Percentiles rank a stretch among this genome's conserved stretches.
Conservation (phyloP, 2,329 filamentous ascomycete genomes). For the Cladophialophora exuberans region DNA sequence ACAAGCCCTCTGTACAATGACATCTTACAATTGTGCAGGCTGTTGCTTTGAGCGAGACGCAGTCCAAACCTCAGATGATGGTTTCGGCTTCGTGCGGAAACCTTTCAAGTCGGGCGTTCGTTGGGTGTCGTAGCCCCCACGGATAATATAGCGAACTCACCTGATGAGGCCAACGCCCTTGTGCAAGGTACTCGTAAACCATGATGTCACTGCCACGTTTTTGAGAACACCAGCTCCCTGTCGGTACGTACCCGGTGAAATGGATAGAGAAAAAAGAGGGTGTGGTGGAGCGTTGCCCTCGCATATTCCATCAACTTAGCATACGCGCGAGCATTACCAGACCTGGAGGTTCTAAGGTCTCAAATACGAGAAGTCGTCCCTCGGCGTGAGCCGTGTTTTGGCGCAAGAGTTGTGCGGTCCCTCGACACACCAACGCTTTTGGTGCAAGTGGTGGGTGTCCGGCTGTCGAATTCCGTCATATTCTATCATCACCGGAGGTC, state of each 20-base stretch:
- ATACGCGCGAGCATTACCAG: background rate
- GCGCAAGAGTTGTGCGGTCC: background rate
- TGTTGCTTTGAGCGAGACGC: background rate
- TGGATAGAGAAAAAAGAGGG: background rate
- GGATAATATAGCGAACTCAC: background rate
- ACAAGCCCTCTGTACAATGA: background rate
- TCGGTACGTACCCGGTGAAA: background rate
- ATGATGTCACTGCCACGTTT: slow-evolving; percentile 8
- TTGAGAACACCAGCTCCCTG: background rate
- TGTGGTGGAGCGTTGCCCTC: background rate
- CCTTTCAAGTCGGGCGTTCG: background rate
- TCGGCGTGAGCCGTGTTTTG: background rate
- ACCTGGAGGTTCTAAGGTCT: background rate
- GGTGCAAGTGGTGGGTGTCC: background rate
- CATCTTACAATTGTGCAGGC: too few relatives aligned
- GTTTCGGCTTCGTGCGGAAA: background rate
- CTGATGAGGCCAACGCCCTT: background rate
- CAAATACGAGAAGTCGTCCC: background rate
- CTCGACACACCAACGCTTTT: background rate
- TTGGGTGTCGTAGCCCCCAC: background rate
- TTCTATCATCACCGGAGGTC: background rate
- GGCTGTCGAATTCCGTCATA: background rate
- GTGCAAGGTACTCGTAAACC: background rate
- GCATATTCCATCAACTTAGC: background rate
- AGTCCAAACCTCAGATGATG: background rate